Percentiles rank a stretch among this genome's conserved stretches.
phyloP scores from a whole-genome alignment of 345 rosid species.

The Euphorbia lathyris region DNA sequence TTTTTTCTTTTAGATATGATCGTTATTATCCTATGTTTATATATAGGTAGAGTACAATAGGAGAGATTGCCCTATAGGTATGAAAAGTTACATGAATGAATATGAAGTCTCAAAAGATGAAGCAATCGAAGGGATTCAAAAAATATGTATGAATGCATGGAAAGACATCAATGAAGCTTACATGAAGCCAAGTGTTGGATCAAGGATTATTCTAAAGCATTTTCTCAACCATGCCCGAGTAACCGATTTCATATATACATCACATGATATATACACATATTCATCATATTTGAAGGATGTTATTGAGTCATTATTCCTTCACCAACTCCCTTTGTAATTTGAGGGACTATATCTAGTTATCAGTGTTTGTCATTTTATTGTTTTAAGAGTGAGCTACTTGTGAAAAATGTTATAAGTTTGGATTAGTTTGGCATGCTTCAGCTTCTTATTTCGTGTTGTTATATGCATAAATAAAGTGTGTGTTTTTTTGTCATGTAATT shows the following conservation, averaged over 20 bases:
- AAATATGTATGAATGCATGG: conserved; percentile 2
- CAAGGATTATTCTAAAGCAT: not conserved
- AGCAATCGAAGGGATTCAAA: not conserved
- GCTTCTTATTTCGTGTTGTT: too few species aligned
- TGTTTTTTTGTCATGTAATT: too few species aligned
- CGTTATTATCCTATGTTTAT: not conserved
- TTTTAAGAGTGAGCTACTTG: too few species aligned
- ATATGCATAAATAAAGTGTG: too few species aligned
- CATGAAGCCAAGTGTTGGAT: conserved; percentile 6
- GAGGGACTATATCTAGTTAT: too few species aligned
- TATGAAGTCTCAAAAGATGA: conserved; percentile 5
- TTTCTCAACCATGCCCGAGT: not conserved
- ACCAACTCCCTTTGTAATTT: not conserved
- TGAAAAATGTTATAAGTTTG: too few species aligned
- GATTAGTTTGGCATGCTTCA: too few species aligned
- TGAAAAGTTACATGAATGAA: conserved; percentile 14
- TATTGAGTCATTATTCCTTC: conserved; percentile 1
- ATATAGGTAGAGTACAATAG: conserved; percentile 6
- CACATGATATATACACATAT: conserved; percentile 4
- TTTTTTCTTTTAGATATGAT: too few species aligned
- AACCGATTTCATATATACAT: not conserved
- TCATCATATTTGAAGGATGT: not conserved
- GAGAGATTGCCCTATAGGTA: not conserved
- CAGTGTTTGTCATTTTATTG: too few species aligned
- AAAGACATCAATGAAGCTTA: conserved; percentile 16